Evolutionary conservation across 305 asterid genomes (phyloP).

Genomic region (Fraxinus latifolia): DNA sequence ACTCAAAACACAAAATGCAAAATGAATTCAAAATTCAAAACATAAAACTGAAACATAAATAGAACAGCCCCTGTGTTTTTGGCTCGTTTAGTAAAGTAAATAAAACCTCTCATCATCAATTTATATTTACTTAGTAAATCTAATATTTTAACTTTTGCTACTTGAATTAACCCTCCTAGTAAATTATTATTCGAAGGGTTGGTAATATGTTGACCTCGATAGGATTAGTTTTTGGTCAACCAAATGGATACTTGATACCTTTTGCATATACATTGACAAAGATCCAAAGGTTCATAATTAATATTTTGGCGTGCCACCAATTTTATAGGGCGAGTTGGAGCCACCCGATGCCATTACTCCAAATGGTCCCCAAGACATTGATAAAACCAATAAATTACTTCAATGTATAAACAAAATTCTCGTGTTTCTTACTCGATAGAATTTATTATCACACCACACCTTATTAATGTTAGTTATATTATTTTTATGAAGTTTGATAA

Average conservation of each 20-base stretch:
- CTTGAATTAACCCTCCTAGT: background rate
- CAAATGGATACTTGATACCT: background rate
- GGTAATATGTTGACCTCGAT: background rate
- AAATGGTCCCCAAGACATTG: constrained; percentile 21
- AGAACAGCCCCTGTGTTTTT: no score
- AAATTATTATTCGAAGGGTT: no score
- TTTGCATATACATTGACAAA: background rate
- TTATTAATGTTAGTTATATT: constrained; percentile 20
- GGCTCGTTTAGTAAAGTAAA: background rate
- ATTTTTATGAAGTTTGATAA: background rate
- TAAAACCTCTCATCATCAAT: background rate
- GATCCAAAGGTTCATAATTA: background rate
- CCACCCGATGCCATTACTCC: background rate
- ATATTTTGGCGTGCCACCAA: constrained; percentile 29
- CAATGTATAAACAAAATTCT: constrained; percentile 20
- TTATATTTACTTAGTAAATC: no score
- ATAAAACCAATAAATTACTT: background rate
- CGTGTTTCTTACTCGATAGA: constrained; percentile 21
- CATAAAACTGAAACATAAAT: no score
- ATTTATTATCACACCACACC: constrained; percentile 24
- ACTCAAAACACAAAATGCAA: no score
- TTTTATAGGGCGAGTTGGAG: constrained; percentile 32
- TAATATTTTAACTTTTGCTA: background rate
- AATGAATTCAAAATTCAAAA: no score
- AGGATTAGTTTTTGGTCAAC: background rate